A percentile compares a stretch with the other conserved stretches of the same genome.
These are phyloP conservation scores for Musa troglodytarum DNA, from an alignment of 176 grass and related monocot genomes.

Conservation along the genomic window DNA sequence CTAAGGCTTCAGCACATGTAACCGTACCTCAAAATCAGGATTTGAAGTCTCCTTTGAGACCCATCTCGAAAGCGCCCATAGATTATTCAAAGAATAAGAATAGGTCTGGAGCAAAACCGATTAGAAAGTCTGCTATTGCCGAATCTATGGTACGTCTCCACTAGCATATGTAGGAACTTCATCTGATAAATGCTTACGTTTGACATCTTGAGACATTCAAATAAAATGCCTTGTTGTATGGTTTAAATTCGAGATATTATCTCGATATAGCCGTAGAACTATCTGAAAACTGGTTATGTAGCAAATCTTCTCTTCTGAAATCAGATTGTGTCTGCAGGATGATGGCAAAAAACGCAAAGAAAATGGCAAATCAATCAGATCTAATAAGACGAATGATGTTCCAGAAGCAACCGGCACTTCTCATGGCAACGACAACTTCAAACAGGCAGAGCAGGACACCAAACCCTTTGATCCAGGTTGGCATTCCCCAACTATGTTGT, in stretches of 20 bases:
- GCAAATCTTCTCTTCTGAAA: not conserved
- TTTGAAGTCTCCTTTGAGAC: slow-evolving; percentile 10
- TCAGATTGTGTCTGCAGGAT: slow-evolving; percentile 19
- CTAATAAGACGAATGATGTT: slow-evolving; percentile 25
- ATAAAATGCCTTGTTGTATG: not conserved
- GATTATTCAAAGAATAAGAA: slow-evolving; percentile 30
- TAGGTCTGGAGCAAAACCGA: slow-evolving; percentile 22
- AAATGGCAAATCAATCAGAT: slow-evolving; percentile 23
- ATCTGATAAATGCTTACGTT: not conserved
- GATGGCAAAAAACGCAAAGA: slow-evolving; percentile 27
- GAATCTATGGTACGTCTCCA: slow-evolving; percentile 35
- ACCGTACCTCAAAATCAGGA: not conserved
- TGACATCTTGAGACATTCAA: not conserved
- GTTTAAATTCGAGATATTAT: not conserved
- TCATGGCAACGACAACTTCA: slow-evolving; percentile 26
- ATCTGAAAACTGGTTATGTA: not conserved
- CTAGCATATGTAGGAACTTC: not conserved
- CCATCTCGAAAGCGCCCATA: slow-evolving; percentile 4
- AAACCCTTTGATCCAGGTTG: slow-evolving; percentile 36
- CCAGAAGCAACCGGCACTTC: slow-evolving; percentile 30
- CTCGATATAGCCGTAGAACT: not conserved
- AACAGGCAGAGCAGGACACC: slow-evolving; percentile 27
- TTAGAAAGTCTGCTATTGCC: slow-evolving; percentile 25
- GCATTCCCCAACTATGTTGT: not conserved
- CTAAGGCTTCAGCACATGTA: slow-evolving; percentile 4